A percentile compares a stretch with the other conserved stretches of the same genome.
These are phyloP conservation scores for Musa acuminata DNA, from an alignment of 176 grass and related monocot genomes.

Conservation along the genomic window DNA sequence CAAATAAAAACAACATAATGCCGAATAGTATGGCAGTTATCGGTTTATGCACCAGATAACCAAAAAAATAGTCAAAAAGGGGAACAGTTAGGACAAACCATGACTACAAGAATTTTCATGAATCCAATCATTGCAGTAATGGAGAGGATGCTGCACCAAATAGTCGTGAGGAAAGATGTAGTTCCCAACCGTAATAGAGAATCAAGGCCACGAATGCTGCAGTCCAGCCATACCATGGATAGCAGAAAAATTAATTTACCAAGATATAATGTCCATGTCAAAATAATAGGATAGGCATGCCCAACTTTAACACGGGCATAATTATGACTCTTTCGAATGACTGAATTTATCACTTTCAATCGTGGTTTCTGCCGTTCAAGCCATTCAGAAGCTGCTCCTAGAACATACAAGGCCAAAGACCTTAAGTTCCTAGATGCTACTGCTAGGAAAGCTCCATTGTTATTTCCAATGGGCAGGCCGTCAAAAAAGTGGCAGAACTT, in stretches of 20 bases:
- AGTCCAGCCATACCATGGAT: constrained; percentile 82
- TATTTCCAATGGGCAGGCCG: constrained; percentile 18
- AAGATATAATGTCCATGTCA: constrained; percentile 50
- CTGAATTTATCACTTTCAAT: constrained; percentile 28
- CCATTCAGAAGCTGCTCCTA: constrained; percentile 43
- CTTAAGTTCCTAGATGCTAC: constrained; percentile 53
- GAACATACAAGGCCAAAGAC: constrained; percentile 44
- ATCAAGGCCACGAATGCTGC: constrained; percentile 77
- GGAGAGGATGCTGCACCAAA: constrained; percentile 82
- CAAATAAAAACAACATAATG: not conserved
- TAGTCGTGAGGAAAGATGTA: constrained; percentile 70
- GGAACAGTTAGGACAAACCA: constrained; percentile 31
- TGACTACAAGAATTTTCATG: constrained; percentile 54
- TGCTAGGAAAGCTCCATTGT: not conserved
- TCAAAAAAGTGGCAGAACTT: constrained; percentile 10
- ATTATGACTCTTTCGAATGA: constrained; percentile 36
- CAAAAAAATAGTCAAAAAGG: constrained; percentile 18
- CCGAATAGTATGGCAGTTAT: not conserved
- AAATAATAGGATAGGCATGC: constrained; percentile 53
- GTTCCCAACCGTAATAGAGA: constrained; percentile 79
- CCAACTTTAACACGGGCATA: constrained; percentile 45
- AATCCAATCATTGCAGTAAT: constrained; percentile 82
- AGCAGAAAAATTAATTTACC: constrained; percentile 72
- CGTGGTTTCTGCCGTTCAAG: constrained; percentile 53
- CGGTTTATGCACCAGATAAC: constrained; percentile 7